phyloP scores from a whole-genome alignment of 108 stramenopile genomes.

The Cyclotella kingstonii region DNA sequence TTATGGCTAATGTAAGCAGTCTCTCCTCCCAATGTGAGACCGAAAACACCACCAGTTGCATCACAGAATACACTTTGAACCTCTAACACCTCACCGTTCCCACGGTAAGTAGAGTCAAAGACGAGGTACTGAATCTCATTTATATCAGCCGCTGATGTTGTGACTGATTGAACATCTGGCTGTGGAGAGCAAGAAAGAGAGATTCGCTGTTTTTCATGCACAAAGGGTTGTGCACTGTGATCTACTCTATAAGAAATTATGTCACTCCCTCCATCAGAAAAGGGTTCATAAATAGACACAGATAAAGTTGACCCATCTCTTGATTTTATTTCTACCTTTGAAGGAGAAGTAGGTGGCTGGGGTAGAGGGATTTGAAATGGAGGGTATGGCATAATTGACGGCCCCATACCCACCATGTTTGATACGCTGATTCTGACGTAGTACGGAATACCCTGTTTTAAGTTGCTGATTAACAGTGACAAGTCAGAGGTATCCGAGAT shows the following conservation, averaged over 20 bases:
- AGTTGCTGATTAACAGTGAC: conserved; percentile 25
- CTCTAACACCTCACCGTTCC: conserved; percentile 38
- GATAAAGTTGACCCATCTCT: conserved; percentile 54
- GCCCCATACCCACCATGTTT: conserved; percentile 65
- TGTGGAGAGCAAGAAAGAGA: conserved; percentile 39
- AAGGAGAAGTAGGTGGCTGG: conserved; percentile 57
- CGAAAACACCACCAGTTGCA: conserved; percentile 75
- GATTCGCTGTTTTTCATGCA: conserved; percentile 52
- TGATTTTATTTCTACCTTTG: conserved; percentile 42
- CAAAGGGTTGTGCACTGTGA: conserved; percentile 61
- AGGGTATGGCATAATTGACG: conserved; percentile 49
- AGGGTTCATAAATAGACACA: conserved; percentile 54
- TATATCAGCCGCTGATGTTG: conserved; percentile 41
- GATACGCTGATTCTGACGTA: conserved; percentile 69
- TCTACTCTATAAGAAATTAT: conserved; percentile 70
- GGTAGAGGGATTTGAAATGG: conserved; percentile 65
- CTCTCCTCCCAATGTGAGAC: conserved; percentile 56
- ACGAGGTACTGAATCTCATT: conserved; percentile 68
- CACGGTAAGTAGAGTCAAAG: conserved; percentile 41
- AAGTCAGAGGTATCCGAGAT: conserved; percentile 22
- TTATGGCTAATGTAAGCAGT: conserved; percentile 55
- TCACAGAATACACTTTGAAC: conserved; percentile 56
- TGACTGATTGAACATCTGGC: conserved; percentile 47
- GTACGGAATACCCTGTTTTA: conserved; percentile 72
- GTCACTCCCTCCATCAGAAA: conserved; percentile 54